phyloP scores from a whole-genome alignment of 495 filamentous ascomycete genomes.

The Penicillium cinerascens region DNA sequence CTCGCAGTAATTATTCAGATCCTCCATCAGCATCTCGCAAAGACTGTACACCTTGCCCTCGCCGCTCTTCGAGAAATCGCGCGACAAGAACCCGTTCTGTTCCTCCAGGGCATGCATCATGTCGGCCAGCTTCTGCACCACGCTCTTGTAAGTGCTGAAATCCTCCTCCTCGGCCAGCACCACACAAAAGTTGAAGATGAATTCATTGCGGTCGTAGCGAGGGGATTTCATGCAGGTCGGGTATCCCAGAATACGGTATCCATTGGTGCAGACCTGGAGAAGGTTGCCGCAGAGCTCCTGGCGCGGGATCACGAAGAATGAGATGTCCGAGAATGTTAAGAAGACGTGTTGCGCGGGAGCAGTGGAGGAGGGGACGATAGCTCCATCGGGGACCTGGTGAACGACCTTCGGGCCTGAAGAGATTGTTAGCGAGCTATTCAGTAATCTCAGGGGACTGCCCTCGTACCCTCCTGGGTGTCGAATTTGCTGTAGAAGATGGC shows the following conservation, averaged over 20 bases:
- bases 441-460: not conserved
- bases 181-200: constrained; percentile 95
- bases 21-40: constrained; percentile 88
- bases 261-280: constrained; percentile 71
- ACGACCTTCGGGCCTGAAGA: constrained; percentile 66
- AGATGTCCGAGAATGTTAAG: constrained; percentile 77
- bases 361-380: constrained; percentile 61
- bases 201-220: constrained; percentile 85
- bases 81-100: constrained; percentile 68
- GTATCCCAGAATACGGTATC: constrained; percentile 79
- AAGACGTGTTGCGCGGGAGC: constrained; percentile 58
- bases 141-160: constrained; percentile 68
- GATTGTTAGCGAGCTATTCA: constrained; percentile 9
- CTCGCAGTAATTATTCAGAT: constrained; percentile 95
- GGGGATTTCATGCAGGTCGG: constrained; percentile 79
- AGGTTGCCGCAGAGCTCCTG: constrained; percentile 83
- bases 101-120: constrained; percentile 86
- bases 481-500: constrained; percentile 96
- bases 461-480: constrained; percentile 78
- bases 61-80: constrained; percentile 42
- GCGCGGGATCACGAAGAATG: constrained; percentile 87
- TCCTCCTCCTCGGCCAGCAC: constrained; percentile 73
- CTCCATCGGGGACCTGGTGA: constrained; percentile 57
- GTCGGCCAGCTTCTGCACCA: constrained; percentile 78
- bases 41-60: constrained; percentile 71